Evolutionary conservation across 2,329 filamentous ascomycete species (phyloP), one percentile per base, ranked within the genome.

Genomic region (Fusarium brevicatenulatum): DNA sequence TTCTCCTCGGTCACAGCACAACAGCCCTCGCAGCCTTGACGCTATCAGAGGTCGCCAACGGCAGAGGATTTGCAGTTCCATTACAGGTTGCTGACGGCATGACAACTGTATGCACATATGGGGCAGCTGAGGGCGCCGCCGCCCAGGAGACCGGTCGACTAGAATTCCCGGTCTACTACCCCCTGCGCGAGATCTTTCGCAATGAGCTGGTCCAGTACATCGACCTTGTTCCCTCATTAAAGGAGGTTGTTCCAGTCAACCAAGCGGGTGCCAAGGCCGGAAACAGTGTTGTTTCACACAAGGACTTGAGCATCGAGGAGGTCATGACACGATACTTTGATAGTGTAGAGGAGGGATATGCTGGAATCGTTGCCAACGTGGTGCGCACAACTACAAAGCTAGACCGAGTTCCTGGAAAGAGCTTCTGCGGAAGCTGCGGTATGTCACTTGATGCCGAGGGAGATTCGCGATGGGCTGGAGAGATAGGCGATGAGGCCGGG

Each of bases 341-440:
- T 73, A 44, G 94, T 43, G 81, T 97, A 21, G 95, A 97, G 80
- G 89, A 90, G 73, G 92, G 92, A 66, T 98, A 97, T 78, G 93
- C 95, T 7, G 94, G 93, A 62, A 94, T 98, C 63, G 95, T 99
- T 74, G 92, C 95, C 37, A 99, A 99, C 80, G 96, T 99, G 15
- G 95, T 98, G 9, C 90, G 94, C 70, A 99, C 95, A 39, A 92
- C 93, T n/a, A 91, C 91, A 57, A 97, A 97, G 82, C 86, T 98
- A 44, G 85, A 91, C 50, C 83, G 89, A 32, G 80, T 84, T 1
- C 75, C 83, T 3, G 80, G 80, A 12, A 79, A 76, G n/a, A 77
- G 63, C 9, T 78, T 78, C 36, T 97, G 94, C 77, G 86, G 87
- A 39, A 80, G 95, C 13, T 97, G 94, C 80, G 89, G 89, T 55